phyloP scores from a whole-genome alignment of 139 green algal species.

The Limnomonas spitsbergensis region DNA sequence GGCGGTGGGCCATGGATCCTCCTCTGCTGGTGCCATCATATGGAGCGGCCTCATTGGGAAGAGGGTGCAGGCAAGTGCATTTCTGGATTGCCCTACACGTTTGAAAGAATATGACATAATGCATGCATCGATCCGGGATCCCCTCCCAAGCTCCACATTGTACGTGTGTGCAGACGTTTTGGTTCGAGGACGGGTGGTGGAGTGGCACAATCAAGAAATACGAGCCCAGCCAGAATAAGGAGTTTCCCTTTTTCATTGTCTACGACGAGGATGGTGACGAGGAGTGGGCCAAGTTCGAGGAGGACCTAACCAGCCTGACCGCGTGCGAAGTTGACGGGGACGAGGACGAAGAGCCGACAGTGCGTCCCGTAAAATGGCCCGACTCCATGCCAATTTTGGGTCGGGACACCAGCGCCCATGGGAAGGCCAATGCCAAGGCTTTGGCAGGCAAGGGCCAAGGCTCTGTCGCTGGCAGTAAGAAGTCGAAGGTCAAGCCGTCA shows the following conservation, averaged over 20 bases:
- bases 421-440: too few species aligned
- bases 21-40: not conserved
- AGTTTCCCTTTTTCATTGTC: not conserved
- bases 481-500: too few species aligned
- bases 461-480: too few species aligned
- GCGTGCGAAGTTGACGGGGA: not conserved
- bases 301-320: not conserved
- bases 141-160: too few species aligned
- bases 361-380: not conserved
- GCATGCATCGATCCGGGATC: too few species aligned
- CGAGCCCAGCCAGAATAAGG: not conserved
- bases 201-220: not conserved
- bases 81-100: not conserved
- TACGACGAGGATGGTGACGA: constrained; percentile 11
- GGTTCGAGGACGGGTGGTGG: not conserved
- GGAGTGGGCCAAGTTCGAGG: constrained; percentile 9
- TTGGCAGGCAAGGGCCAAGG: too few species aligned
- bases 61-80: not conserved
- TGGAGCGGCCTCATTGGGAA: not conserved
- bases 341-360: not conserved
- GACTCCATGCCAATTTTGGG: not conserved
- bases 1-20: too few species aligned
- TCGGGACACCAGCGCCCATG: not conserved
- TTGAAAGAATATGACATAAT: not conserved
- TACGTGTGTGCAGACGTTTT: not conserved